Evolutionary conservation across 1,139 yeast species (phyloP), one percentile per base, ranked within the genome.

Genomic region (Sugiyamaella japonica): DNA sequence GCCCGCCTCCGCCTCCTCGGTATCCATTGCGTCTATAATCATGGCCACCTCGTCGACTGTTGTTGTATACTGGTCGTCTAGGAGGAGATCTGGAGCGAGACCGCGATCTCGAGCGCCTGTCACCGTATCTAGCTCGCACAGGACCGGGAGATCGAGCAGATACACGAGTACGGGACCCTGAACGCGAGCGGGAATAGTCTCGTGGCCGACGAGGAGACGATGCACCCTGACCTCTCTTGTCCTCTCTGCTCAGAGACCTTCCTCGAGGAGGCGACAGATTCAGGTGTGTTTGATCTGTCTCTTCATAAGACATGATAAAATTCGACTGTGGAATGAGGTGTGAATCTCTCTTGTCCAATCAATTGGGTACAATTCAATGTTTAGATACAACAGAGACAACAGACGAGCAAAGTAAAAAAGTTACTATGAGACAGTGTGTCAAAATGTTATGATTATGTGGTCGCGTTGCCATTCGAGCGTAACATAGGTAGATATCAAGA

Each of bases 31-130:
- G 32, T 31, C 52, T 32, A 40, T 48, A 36, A 20, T 28, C 46
- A 40, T 42, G 1, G 48, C 43, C 10, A 12, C 38, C 31, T 15
- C 12, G 38, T 12, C 38, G 32, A 44, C 15, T n/a, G 16, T 15
- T 43, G 28, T 13, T 41, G 25, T 20, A 37, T 25, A 20, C 25
- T 8, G 45, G 20, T 45, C 41, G 10, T 37, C 46, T 12, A n/a
- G 55, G 45, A 31, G 45, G 51, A 7, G 59, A 55, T 16, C 54
- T 29, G 6, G 58, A 53, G 7, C 55, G 51, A 3, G 59, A 52
- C 15, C 52, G 45, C 12, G 63, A 59, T 42, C 57, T 49, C 9
- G 61, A 50, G 10, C 56, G 48, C n/a, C 48, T 8, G 8, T 44
- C 29, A n/a, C 17, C 32, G 16, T 32, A 44, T 44, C 48, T 44